Evolutionary conservation across 2,329 filamentous ascomycete genomes (phyloP), one percentile per base, ranked within the genome.

Genomic region (Bipolaris cookei): DNA sequence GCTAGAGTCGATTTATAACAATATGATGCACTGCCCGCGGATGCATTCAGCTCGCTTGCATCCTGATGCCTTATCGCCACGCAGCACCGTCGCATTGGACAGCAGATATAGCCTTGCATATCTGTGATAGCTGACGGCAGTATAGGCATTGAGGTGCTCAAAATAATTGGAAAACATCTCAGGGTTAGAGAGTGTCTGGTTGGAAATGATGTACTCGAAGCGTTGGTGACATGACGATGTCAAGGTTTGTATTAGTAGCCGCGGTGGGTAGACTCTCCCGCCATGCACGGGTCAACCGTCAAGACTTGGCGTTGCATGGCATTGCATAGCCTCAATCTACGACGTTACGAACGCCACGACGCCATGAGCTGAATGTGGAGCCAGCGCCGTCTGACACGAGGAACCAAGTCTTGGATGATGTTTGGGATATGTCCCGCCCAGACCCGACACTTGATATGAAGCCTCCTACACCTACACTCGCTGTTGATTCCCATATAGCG

Each of bases 361-460:
- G 30, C 46, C 46, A 58, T 48, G 28, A 47, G 34, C 39, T 21
- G 57, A 62, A 54, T 59, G 61, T 59, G 58, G 61, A 58, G 39
- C 53, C 47, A n/a, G 46, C 45, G 32, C 47, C 35, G 47, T 54
- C 51, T 59, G 58, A 59, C 52, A 61, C 58, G 61, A 55, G 37
- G 58, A 44, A 48, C 34, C 32, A 45, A 43, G 48, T 44, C 54
- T 57, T 59, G 57, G 48, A 38, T 30, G 30, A 50, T 42, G 37
- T 30, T 45, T 54, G 34, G 47, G 53, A 50, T 55, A 38, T 47
- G 42, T 28, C 49, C 45, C 54, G 28, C 20, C 10, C 25, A 46
- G 25, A 28, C 14, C 30, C 37, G 42, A 46, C 35, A 16, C 32
- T 34, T 46, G 21, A 30, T 34, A 39, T 28, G 28, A 46, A 28